Conservation (phyloP, 2,329 filamentous ascomycete species). For the Aureobasidium sp. region DNA sequence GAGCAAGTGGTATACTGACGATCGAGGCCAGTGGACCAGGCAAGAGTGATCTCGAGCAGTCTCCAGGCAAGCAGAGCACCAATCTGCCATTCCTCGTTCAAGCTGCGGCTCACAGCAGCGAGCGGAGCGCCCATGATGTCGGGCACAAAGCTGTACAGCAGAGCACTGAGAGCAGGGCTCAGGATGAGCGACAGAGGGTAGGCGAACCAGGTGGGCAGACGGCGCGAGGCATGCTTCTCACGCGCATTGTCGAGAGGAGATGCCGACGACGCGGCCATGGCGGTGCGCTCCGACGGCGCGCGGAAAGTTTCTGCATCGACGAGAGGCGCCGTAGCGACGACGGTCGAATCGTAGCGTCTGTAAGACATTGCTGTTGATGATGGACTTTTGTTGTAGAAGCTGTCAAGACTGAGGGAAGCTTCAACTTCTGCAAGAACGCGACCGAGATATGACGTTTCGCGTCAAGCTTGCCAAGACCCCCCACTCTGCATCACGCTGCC, state of each 20-base stretch:
- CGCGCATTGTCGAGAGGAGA: neutral
- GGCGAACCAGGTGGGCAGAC: constrained; percentile 21
- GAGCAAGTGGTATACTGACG: constrained; percentile 37
- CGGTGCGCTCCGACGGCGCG: neutral
- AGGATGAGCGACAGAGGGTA: constrained; percentile 38
- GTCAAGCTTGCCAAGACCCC: too few relatives aligned
- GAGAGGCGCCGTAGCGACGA: neutral
- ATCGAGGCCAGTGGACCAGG: constrained; percentile 68
- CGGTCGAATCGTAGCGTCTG: constrained; percentile 6
- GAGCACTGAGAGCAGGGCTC: constrained; percentile 53
- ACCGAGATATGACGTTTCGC: too few relatives aligned
- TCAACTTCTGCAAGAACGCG: neutral
- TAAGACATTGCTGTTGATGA: neutral
- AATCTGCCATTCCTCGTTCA: constrained; percentile 56
- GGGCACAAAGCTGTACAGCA: constrained; percentile 55
- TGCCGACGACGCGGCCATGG: neutral
- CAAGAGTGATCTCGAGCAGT: constrained; percentile 57
- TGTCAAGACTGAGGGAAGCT: neutral
- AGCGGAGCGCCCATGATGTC: constrained; percentile 57
- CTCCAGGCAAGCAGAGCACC: constrained; percentile 47
- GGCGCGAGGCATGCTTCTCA: neutral
- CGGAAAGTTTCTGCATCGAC: neutral
- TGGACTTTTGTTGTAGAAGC: neutral
- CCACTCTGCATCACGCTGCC: too few relatives aligned
- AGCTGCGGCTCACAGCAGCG: constrained; percentile 54